Conservation (phyloP, 495 filamentous ascomycete species). For the Aspergillus steynii region DNA sequence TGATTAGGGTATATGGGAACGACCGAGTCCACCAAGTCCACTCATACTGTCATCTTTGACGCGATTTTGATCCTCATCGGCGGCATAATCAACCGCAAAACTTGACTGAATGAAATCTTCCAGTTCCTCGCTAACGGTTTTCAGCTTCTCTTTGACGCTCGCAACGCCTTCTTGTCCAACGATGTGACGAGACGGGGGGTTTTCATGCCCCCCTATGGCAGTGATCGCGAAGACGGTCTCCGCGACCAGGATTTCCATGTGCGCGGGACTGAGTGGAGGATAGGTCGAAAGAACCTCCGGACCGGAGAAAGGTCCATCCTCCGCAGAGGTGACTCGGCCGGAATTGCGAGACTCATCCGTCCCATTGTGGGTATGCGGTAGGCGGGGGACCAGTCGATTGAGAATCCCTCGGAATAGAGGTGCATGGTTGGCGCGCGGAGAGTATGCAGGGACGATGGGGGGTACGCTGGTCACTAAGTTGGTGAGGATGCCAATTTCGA, state of each 20-base stretch:
- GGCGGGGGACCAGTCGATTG: conserved; percentile 64
- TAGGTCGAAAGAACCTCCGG: conserved; percentile 68
- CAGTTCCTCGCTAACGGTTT: conserved; percentile 92
- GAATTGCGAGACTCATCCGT: conserved; percentile 25
- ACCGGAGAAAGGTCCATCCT: conserved; percentile 44
- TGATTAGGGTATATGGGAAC: not conserved
- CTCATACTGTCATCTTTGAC: conserved; percentile 25
- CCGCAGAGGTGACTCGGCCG: conserved; percentile 31
- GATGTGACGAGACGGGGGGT: conserved; percentile 91
- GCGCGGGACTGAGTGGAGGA: conserved; percentile 61
- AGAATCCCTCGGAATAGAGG: conserved; percentile 80
- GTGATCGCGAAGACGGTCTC: conserved; percentile 93
- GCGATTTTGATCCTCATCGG: conserved; percentile 31
- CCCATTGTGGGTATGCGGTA: conserved; percentile 34
- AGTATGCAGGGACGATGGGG: conserved; percentile 69
- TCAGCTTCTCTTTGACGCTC: conserved; percentile 92
- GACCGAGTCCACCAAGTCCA: not conserved
- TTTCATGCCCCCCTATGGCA: conserved; percentile 91
- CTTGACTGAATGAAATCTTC: conserved; percentile 95
- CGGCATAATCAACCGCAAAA: conserved; percentile 73
- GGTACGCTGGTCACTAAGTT: conserved; percentile 84
- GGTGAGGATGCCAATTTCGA: conserved; percentile 80
- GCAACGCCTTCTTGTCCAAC: conserved; percentile 88
- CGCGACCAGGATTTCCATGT: conserved; percentile 68
- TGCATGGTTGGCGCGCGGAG: conserved; percentile 70